These are phyloP conservation scores for Nevesoporus exiguus DNA, from an alignment of 768 basidiomycete species.

Conservation along the genomic window DNA sequence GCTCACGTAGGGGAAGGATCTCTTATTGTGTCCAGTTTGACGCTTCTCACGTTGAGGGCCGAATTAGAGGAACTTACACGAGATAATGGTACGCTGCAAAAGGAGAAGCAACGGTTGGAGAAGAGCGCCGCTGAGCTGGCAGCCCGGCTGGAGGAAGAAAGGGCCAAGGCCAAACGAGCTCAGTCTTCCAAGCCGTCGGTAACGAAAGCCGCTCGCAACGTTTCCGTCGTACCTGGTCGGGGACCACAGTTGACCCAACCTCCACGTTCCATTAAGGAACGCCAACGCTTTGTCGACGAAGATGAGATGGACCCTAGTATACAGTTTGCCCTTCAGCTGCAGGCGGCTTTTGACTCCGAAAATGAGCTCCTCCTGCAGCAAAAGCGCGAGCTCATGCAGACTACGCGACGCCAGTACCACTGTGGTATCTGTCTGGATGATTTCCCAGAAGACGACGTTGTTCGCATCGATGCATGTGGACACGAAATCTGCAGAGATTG, in stretches of 20 bases:
- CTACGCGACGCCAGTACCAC: slow-evolving; percentile 39
- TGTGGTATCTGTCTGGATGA: slow-evolving; percentile 59
- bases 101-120: slow-evolving; percentile 28
- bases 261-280: not conserved
- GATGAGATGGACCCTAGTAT: slow-evolving; percentile 12
- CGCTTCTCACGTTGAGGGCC: slow-evolving; percentile 40
- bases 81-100: slow-evolving; percentile 23
- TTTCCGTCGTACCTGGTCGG: not conserved
- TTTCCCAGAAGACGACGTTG: slow-evolving; percentile 40
- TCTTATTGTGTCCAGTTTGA: slow-evolving; percentile 48
- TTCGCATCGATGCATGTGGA: slow-evolving; percentile 41
- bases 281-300: not conserved
- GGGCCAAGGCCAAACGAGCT: not conserved
- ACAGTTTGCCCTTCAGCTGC: slow-evolving; percentile 31
- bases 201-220: not conserved
- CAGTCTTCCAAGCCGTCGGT: slow-evolving; percentile 1
- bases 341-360: slow-evolving; percentile 42
- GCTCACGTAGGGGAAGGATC: slow-evolving; percentile 25
- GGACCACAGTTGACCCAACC: not conserved
- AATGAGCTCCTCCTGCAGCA: slow-evolving; percentile 34
- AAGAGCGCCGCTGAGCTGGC: slow-evolving; percentile 17
- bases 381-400: slow-evolving; percentile 25
- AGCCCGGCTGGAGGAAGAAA: slow-evolving; percentile 12
- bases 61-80: slow-evolving; percentile 38
- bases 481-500: slow-evolving; percentile 58